Evolutionary conservation across 495 filamentous ascomycete species (phyloP), one percentile per base, ranked within the genome.

Genomic region (Tuber microsphaerosporum): DNA sequence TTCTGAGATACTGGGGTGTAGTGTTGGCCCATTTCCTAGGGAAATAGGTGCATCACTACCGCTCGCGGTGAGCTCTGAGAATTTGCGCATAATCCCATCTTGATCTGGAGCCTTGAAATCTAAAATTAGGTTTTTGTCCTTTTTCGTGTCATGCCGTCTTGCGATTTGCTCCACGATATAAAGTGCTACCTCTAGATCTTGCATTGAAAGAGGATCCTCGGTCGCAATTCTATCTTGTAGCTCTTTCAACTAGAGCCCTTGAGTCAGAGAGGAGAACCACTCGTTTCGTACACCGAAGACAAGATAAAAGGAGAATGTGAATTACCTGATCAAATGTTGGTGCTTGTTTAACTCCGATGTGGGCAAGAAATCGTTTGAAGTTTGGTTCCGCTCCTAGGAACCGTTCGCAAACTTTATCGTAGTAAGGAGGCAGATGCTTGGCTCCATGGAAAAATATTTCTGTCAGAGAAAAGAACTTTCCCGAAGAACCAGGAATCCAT

Each of bases 1-100:
- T 39, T 39, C 37, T 4, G 51, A 75, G 37, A 86, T 73, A 1
- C 74, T 56, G 16, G 83, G 77, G 73, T 86, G 83, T 14, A 83
- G 80, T 17, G 78, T 48, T 19, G 73, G 56, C 48, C 48, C 7
- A 56, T 56, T 56, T 10, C 2, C 48, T 0, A 12, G 48, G 48
- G 48, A 56, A n/a, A 26, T 12, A 56, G 20, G 48, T n/a, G n/a
- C n/a, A n/a, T n/a, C n/a, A n/a, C n/a, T n/a, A n/a, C n/a, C n/a
- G n/a, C n/a, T n/a, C n/a, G n/a, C n/a, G n/a, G n/a, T n/a, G n/a
- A n/a, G n/a, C n/a, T n/a, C n/a, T n/a, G n/a, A n/a, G n/a, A n/a
- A n/a, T n/a, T n/a, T n/a, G n/a, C n/a, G n/a, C n/a, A n/a, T n/a
- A n/a, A n/a, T n/a, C n/a, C n/a, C n/a, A 74, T 73, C 51, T 41